Evolutionary conservation across 768 basidiomycete genomes (phyloP).

Genomic region (Macrolepiota albuminosa): DNA sequence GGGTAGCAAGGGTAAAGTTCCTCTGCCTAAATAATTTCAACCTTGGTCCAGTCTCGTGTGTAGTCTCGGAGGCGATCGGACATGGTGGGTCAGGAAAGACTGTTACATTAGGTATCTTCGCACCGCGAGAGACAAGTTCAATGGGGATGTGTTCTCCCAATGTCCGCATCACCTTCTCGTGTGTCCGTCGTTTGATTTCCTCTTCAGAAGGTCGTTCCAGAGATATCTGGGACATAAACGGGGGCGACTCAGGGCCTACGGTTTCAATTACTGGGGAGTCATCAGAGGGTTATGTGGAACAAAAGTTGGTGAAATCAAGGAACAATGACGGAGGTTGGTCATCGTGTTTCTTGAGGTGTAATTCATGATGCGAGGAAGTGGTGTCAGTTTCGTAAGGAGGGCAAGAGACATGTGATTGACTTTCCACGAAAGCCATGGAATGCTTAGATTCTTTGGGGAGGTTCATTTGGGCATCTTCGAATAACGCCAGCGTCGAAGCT

Average conservation of each 20-base stretch:
- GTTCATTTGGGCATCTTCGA: background rate
- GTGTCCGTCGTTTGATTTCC: constrained; percentile 11
- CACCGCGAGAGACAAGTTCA: constrained; percentile 15
- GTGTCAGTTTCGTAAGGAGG: constrained; percentile 10
- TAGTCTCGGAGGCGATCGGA: background rate
- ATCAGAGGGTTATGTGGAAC: background rate
- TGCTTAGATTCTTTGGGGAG: background rate
- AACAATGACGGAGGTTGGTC: constrained; percentile 9
- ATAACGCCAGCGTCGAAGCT: background rate
- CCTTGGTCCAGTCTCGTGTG: background rate
- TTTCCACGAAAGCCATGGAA: background rate
- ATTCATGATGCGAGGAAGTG: background rate
- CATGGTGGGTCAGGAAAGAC: constrained; percentile 12
- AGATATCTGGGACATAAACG: constrained; percentile 2
- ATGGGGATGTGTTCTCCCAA: constrained; percentile 17
- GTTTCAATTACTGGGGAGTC: constrained; percentile 7
- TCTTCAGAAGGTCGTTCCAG: constrained; percentile 13
- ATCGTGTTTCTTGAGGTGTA: constrained; percentile 7
- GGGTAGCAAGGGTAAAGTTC: constrained; percentile 12
- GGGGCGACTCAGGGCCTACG: background rate
- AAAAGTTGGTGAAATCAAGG: constrained; percentile 10
- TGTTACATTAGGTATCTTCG: constrained; percentile 8
- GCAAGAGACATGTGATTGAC: constrained; percentile 2
- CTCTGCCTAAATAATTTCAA: constrained; percentile 1
- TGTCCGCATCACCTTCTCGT: constrained; percentile 17